Percentiles rank a stretch among this genome's conserved stretches.
phyloP scores from a whole-genome alignment of 2,329 filamentous ascomycete species.

The Cercospora zeina region DNA sequence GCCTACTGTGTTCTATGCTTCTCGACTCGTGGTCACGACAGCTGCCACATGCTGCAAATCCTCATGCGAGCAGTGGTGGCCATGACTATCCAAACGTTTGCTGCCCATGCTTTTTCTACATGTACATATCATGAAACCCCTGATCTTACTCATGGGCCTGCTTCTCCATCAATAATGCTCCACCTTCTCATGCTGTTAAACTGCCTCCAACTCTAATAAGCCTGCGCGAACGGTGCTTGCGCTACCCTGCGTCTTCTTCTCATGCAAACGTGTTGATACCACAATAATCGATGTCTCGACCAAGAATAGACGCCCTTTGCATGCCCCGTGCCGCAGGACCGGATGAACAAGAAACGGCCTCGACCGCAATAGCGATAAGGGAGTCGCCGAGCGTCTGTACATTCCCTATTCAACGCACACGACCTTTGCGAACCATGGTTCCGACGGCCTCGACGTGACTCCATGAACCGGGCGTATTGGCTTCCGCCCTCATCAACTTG shows the following conservation, averaged over 20 bases:
- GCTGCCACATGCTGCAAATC: not conserved
- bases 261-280: not conserved
- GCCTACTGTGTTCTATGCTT: not conserved
- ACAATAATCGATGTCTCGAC: not conserved
- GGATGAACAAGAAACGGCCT: not conserved
- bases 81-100: not conserved
- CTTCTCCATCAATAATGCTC: not conserved
- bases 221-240: not conserved
- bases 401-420: not conserved
- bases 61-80: no score
- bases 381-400: no score
- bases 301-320: not conserved
- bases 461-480: not conserved
- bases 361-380: not conserved
- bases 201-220: not conserved
- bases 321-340: not conserved
- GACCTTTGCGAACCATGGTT: not conserved
- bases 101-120: not conserved
- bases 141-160: not conserved
- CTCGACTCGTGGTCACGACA: not conserved
- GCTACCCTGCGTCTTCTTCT: not conserved
- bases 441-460: not conserved
- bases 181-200: not conserved
- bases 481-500: not conserved
- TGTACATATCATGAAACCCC: not conserved